These are phyloP conservation scores for Ophioceras dolichostomum DNA, from an alignment of 2,329 filamentous ascomycete species.

Conservation along the genomic window DNA sequence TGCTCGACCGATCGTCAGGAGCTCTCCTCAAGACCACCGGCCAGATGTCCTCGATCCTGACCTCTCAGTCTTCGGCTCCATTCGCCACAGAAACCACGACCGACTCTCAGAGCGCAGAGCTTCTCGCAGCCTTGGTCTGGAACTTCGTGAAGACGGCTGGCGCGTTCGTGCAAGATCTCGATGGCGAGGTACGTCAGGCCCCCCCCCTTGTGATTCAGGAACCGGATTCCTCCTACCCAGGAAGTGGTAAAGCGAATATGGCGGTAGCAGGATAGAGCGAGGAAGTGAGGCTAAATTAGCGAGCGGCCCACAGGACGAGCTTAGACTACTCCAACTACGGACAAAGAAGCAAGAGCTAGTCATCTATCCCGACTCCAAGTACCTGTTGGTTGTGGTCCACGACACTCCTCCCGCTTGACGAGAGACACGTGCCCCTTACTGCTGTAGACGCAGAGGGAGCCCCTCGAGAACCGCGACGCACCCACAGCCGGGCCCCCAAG, in stretches of 20 bases:
- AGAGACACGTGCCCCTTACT: no score
- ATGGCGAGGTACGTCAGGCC: conserved; percentile 44
- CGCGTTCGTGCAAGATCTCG: conserved; percentile 58
- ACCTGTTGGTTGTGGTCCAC: conserved; percentile 67
- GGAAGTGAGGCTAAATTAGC: no score
- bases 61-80: conserved; percentile 25
- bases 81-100: conserved; percentile 33
- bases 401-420: conserved; percentile 51
- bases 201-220: no score
- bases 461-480: no score
- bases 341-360: conserved; percentile 81
- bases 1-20: conserved; percentile 59
- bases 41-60: conserved; percentile 46
- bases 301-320: conserved; percentile 45
- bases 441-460: no score
- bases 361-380: conserved; percentile 70
- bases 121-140: conserved; percentile 67
- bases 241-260: no score
- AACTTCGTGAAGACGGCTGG: conserved; percentile 60
- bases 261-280: no score
- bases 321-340: conserved; percentile 62
- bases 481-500: no score
- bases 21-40: conserved; percentile 67
- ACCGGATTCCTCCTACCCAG: not conserved
- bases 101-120: conserved; percentile 40